Conservation (phyloP, 305 asterid species). For the Fraxinus paxiana region DNA sequence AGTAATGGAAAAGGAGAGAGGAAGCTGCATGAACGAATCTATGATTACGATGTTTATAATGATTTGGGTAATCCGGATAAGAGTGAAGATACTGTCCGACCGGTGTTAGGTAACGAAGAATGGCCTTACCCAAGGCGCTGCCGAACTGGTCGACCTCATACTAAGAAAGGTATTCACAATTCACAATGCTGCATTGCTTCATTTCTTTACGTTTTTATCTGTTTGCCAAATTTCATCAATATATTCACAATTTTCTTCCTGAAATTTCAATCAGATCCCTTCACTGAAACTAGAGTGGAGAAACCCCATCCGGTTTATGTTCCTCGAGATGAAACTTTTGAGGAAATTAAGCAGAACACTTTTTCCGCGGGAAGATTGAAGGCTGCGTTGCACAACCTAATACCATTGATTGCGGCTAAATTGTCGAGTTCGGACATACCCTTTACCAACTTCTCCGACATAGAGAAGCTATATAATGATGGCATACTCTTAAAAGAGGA, state of each 20-base stretch:
- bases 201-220: not conserved
- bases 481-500: slow-evolving; percentile 49
- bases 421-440: slow-evolving; percentile 66
- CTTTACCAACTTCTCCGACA: slow-evolving; percentile 67
- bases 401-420: slow-evolving; percentile 60
- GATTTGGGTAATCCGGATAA: slow-evolving; percentile 83
- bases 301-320: slow-evolving; percentile 74
- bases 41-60: slow-evolving; percentile 71
- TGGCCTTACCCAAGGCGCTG: slow-evolving; percentile 85
- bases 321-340: slow-evolving; percentile 81
- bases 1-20: slow-evolving; percentile 68
- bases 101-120: slow-evolving; percentile 50
- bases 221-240: not conserved
- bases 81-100: slow-evolving; percentile 51
- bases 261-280: slow-evolving; percentile 39
- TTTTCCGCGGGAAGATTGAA: slow-evolving; percentile 72
- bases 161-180: slow-evolving; percentile 39
- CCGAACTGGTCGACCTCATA: slow-evolving; percentile 66
- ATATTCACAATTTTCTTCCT: not conserved
- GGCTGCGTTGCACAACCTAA: slow-evolving; percentile 63
- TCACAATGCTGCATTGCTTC: not conserved
- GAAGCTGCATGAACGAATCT: slow-evolving; percentile 60
- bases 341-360: slow-evolving; percentile 64
- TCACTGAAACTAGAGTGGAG: slow-evolving; percentile 58
- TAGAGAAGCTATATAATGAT: slow-evolving; percentile 64